These are phyloP conservation scores for Serendipita sp. DNA, from an alignment of 768 basidiomycete species.

Conservation along the genomic window DNA sequence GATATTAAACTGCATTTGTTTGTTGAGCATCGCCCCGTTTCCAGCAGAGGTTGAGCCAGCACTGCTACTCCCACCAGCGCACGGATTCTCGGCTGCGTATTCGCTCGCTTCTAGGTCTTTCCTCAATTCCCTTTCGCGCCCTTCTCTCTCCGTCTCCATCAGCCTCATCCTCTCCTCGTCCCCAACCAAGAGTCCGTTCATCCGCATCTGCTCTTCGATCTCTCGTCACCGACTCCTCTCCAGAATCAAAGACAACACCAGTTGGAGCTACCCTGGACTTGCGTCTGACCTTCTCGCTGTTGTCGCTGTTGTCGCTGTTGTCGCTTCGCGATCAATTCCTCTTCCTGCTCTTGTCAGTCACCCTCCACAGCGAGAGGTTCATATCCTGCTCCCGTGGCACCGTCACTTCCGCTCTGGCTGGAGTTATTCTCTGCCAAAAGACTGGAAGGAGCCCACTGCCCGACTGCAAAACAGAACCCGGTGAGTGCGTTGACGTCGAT, in stretches of 20 bases:
- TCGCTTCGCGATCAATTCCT: neutral
- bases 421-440: slow-evolving; percentile 31
- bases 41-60: slow-evolving; percentile 8
- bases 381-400: neutral
- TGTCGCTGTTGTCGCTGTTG: neutral
- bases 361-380: neutral
- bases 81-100: slow-evolving; percentile 8
- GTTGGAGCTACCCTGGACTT: too few species aligned
- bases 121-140: slow-evolving; percentile 18
- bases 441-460: slow-evolving; percentile 86
- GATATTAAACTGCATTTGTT: slow-evolving; percentile 21
- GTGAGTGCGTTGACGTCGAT: slow-evolving; percentile 49
- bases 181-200: slow-evolving; percentile 19
- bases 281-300: too few species aligned
- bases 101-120: slow-evolving; percentile 10
- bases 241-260: slow-evolving; percentile 2
- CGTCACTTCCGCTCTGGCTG: neutral
- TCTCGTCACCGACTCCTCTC: neutral
- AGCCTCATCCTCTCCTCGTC: slow-evolving; percentile 11
- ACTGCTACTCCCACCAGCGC: neutral
- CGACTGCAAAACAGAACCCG: slow-evolving; percentile 86
- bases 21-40: slow-evolving; percentile 9
- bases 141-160: slow-evolving; percentile 12
- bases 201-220: slow-evolving; percentile 12
- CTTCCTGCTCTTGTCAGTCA: neutral